These are phyloP conservation scores for Rhypophila decipiens DNA, from an alignment of 495 filamentous ascomycete species.

Conservation along the genomic window DNA sequence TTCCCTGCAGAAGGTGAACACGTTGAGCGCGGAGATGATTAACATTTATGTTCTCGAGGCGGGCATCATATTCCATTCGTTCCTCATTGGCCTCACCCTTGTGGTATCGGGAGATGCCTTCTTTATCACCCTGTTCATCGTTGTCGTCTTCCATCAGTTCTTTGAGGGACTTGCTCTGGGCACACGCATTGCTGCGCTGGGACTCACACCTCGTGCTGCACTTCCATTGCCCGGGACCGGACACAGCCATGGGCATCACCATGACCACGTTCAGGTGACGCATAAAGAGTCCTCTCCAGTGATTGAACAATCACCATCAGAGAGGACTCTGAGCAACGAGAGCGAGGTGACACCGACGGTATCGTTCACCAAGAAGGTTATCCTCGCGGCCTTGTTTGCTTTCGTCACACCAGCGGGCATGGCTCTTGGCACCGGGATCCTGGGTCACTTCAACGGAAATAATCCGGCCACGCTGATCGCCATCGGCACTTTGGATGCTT, in stretches of 20 bases:
- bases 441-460: constrained; percentile 50
- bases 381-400: constrained; percentile 45
- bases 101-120: constrained; percentile 50
- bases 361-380: constrained; percentile 27
- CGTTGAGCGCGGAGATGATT: constrained; percentile 34
- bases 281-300: not conserved
- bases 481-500: constrained; percentile 52
- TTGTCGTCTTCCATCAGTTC: constrained; percentile 62
- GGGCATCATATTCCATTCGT: constrained; percentile 67
- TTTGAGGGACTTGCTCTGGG: constrained; percentile 77
- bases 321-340: not conserved
- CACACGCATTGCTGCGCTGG: constrained; percentile 60
- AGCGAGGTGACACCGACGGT: not conserved
- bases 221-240: not conserved
- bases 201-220: constrained; percentile 1
- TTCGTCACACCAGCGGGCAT: constrained; percentile 54
- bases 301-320: constrained; percentile 3
- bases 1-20: not conserved
- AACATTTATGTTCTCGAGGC: constrained; percentile 59
- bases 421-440: constrained; percentile 52
- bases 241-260: constrained; percentile 5
- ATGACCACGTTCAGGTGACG: constrained; percentile 4
- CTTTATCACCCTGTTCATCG: constrained; percentile 51
- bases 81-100: constrained; percentile 54
- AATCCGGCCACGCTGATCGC: constrained; percentile 47